Percentiles rank a stretch among this genome's conserved stretches.
These are phyloP conservation scores for Cladosporium sp. DNA, from an alignment of 2,329 filamentous ascomycete genomes.

Conservation along the genomic window DNA sequence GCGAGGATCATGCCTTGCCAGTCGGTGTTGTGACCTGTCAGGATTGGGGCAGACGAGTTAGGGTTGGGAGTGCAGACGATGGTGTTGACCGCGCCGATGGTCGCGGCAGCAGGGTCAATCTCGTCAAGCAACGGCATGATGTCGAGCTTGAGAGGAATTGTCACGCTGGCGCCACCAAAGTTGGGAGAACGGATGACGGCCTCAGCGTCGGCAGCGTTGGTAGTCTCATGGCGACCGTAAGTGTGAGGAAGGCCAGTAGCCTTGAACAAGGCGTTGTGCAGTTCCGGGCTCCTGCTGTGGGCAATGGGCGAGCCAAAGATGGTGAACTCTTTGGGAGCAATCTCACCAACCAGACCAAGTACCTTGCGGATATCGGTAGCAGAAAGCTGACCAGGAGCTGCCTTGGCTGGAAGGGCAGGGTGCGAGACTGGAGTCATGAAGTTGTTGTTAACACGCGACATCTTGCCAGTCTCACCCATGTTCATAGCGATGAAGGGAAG, in stretches of 20 bases:
- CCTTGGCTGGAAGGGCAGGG: conserved; percentile 81
- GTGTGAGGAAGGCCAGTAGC: conserved; percentile 75
- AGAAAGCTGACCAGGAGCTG: conserved; percentile 88
- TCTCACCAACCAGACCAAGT: conserved; percentile 72
- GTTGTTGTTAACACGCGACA: conserved; percentile 82
- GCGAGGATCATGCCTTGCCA: conserved; percentile 88
- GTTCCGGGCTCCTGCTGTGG: conserved; percentile 75
- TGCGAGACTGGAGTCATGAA: conserved; percentile 96
- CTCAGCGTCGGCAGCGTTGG: conserved; percentile 56
- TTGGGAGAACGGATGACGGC: conserved; percentile 63
- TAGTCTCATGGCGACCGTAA: conserved; percentile 76
- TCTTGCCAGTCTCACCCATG: conserved; percentile 83
- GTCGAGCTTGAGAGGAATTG: conserved; percentile 89
- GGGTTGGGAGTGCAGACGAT: conserved; percentile 58
- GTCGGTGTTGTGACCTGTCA: conserved; percentile 90
- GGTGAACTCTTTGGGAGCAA: conserved; percentile 72
- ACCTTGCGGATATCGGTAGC: conserved; percentile 81
- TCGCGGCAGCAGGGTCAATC: conserved; percentile 70
- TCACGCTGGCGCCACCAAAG: conserved; percentile 93
- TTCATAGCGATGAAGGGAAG: conserved; percentile 92
- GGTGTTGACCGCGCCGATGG: conserved; percentile 93
- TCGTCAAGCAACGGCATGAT: conserved; percentile 78
- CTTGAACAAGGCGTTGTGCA: conserved; percentile 83
- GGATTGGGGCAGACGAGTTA: conserved; percentile 30
- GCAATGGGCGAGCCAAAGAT: conserved; percentile 84